A percentile compares a stretch with the other conserved stretches of the same genome.
These are phyloP conservation scores for Ajuga reptans DNA, from an alignment of 305 asterid genomes.

Conservation along the genomic window DNA sequence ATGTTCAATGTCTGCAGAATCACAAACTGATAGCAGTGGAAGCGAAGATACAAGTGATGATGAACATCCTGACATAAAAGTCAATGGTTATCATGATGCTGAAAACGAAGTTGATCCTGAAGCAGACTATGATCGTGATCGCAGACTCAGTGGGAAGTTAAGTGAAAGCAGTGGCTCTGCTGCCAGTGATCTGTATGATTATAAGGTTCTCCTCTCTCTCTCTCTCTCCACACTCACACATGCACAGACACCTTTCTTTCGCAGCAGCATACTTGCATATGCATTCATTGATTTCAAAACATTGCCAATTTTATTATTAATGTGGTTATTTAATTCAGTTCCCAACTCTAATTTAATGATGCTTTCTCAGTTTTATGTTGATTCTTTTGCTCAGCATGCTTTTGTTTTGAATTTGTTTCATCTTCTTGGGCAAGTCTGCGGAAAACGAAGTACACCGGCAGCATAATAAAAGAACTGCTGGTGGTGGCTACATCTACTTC, in stretches of 20 bases:
- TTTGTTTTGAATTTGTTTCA: neutral
- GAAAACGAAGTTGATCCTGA: conserved; percentile 80
- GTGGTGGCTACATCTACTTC: neutral
- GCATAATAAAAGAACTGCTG: neutral
- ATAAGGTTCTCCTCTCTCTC: conserved; percentile 51
- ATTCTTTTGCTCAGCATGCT: neutral
- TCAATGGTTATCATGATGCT: conserved; percentile 87
- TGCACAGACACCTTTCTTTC: neutral
- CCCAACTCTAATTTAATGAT: neutral
- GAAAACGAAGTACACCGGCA: neutral
- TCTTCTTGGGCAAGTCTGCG: neutral
- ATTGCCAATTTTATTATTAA: neutral
- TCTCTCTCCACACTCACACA: neutral
- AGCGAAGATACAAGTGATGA: conserved; percentile 83
- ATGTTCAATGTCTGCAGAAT: conserved; percentile 84
- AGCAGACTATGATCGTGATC: conserved; percentile 68
- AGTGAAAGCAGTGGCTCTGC: conserved; percentile 95
- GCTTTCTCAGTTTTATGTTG: neutral
- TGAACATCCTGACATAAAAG: conserved; percentile 51
- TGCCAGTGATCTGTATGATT: conserved; percentile 89
- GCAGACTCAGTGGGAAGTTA: conserved; percentile 85
- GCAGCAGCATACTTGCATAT: neutral
- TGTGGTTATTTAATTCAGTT: neutral
- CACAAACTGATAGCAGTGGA: conserved; percentile 70
- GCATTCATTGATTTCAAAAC: neutral